phyloP scores from a whole-genome alignment of 352 stramenopile genomes.

The Phytophthora cajani region DNA sequence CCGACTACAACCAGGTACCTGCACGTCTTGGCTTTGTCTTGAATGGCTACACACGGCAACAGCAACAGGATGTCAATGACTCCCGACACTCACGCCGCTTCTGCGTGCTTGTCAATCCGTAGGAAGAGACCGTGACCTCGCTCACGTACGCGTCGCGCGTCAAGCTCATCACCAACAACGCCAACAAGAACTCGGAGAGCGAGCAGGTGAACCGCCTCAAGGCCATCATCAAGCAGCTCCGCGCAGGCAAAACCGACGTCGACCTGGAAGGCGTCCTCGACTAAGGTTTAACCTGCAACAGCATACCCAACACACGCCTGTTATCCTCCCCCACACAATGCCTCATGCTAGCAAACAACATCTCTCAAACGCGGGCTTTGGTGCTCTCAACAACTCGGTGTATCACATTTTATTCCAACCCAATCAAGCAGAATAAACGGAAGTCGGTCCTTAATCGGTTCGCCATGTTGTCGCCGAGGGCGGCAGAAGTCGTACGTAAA shows the following conservation, averaged over 20 bases:
- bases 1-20: constrained; percentile 87
- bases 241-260: constrained; percentile 67
- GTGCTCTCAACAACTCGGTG: constrained; percentile 90
- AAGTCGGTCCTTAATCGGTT: constrained; percentile 40
- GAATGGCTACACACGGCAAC: constrained; percentile 5
- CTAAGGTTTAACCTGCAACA: constrained; percentile 19
- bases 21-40: constrained; percentile 26
- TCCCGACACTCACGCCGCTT: constrained; percentile 5
- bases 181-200: constrained; percentile 88
- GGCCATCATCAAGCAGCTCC: constrained; percentile 83
- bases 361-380: constrained; percentile 21
- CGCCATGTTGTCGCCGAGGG: constrained; percentile 30
- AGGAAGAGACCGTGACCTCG: constrained; percentile 88
- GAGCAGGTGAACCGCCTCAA: constrained; percentile 86
- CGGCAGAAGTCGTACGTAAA: constrained; percentile 13
- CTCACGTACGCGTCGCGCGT: constrained; percentile 85
- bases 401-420: constrained; percentile 70
- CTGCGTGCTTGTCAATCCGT: neutral
- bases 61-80: constrained; percentile 5
- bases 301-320: neutral
- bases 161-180: constrained; percentile 90
- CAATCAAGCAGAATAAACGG: constrained; percentile 53
- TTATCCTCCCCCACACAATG: neutral
- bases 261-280: constrained; percentile 75
- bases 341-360: constrained; percentile 11